phyloP scores from a whole-genome alignment of 495 filamentous ascomycete genomes.

The Entonaema liquescens region DNA sequence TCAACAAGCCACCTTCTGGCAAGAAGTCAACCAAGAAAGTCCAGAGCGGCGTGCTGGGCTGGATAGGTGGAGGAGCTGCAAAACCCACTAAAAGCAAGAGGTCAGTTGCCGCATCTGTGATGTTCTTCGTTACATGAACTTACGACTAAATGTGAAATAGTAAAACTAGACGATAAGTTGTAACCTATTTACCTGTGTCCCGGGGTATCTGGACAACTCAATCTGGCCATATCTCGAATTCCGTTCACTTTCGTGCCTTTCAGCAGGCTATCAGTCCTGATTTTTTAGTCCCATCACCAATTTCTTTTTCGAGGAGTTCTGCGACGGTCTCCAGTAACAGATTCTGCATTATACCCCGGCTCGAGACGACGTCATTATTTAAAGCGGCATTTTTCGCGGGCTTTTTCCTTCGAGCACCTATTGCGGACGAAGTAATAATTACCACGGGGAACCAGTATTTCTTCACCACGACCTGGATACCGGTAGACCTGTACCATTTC shows the following conservation, averaged over 20 bases:
- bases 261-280: slow-evolving; percentile 2
- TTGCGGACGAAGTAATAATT: slow-evolving; percentile 18
- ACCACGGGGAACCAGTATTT: slow-evolving; percentile 7
- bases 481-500: slow-evolving; percentile 38
- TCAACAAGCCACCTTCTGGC: slow-evolving; percentile 6
- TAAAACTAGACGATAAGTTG: slow-evolving; percentile 23
- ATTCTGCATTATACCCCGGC: slow-evolving; percentile 49
- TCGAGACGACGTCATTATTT: slow-evolving; percentile 41
- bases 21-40: slow-evolving; percentile 43
- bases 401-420: slow-evolving; percentile 31
- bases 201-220: background rate
- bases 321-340: slow-evolving; percentile 32
- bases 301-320: slow-evolving; percentile 37
- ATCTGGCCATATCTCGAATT: background rate
- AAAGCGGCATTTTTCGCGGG: slow-evolving; percentile 41
- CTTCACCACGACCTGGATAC: slow-evolving; percentile 14
- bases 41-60: slow-evolving; percentile 46
- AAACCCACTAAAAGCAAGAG: slow-evolving; percentile 44
- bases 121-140: slow-evolving; percentile 23
- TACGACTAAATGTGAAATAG: slow-evolving; percentile 7
- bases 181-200: background rate
- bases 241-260: slow-evolving; percentile 3
- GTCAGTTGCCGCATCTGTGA: slow-evolving; percentile 25
- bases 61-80: slow-evolving; percentile 47
- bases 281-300: slow-evolving; percentile 27